Percentiles rank a stretch among this genome's conserved stretches.
These are phyloP conservation scores for Monilinia polystroma DNA, from an alignment of 2,329 filamentous ascomycete genomes.

Conservation along the genomic window DNA sequence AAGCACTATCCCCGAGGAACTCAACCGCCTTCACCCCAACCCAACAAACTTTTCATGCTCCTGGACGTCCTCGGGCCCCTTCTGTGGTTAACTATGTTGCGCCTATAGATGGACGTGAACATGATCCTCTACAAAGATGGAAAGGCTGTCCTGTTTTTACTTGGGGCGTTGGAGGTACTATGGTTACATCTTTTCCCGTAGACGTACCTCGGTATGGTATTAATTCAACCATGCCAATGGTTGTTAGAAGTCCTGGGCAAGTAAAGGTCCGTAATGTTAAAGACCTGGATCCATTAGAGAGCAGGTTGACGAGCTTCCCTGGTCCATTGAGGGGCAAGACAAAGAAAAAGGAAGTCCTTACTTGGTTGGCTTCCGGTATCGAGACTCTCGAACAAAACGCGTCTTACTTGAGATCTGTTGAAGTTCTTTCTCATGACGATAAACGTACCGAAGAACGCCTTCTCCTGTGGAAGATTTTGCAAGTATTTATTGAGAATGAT, in stretches of 20 bases:
- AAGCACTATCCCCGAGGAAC: constrained; percentile 36
- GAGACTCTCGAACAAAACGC: constrained; percentile 63
- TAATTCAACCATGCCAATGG: constrained; percentile 65
- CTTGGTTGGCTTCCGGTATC: constrained; percentile 79
- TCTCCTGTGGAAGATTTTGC: constrained; percentile 83
- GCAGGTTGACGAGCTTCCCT: constrained; percentile 77
- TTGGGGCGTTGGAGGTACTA: constrained; percentile 82
- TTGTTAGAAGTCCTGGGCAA: constrained; percentile 79
- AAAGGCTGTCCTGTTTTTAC: constrained; percentile 81
- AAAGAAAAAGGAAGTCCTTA: constrained; percentile 89
- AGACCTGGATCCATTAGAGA: constrained; percentile 68
- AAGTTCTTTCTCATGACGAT: constrained; percentile 56
- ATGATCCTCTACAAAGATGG: constrained; percentile 85
- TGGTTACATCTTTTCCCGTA: constrained; percentile 85
- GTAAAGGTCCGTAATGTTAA: constrained; percentile 76
- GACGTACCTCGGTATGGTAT: constrained; percentile 83
- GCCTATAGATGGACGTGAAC: constrained; percentile 64
- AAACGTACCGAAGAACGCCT: constrained; percentile 78
- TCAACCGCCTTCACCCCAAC: constrained; percentile 22
- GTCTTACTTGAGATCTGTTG: constrained; percentile 45
- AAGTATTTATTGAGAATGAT: constrained; percentile 81
- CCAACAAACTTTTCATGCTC: constrained; percentile 23
- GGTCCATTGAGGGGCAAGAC: constrained; percentile 85
- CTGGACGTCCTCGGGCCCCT: constrained; percentile 49
- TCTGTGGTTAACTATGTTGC: constrained; percentile 59